Conservation (phyloP, 495 filamentous ascomycete genomes). For the Neurospora tetraspora region DNA sequence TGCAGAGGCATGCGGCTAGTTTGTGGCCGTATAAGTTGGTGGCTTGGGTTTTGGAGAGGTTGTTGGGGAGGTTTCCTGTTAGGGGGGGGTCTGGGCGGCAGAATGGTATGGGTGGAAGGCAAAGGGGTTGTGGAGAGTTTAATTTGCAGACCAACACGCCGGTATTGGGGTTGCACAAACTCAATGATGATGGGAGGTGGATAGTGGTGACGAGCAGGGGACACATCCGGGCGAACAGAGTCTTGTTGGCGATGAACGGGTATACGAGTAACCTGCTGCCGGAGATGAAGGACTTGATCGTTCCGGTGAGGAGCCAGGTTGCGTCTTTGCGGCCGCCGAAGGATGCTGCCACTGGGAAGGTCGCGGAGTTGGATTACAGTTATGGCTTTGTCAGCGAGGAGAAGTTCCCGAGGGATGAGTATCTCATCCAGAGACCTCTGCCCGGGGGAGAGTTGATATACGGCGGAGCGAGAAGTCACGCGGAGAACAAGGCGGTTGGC, state of each 20-base stretch:
- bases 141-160: constrained; percentile 69
- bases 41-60: constrained; percentile 48
- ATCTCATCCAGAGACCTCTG: constrained; percentile 59
- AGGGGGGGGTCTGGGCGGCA: neutral
- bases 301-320: constrained; percentile 68
- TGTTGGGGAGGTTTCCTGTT: constrained; percentile 26
- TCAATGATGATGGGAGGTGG: constrained; percentile 25
- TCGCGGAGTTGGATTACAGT: constrained; percentile 31
- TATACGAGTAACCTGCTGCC: constrained; percentile 68
- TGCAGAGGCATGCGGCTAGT: constrained; percentile 36
- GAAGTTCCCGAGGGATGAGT: constrained; percentile 45
- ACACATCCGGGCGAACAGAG: constrained; percentile 41
- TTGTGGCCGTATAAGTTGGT: constrained; percentile 80
- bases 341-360: neutral
- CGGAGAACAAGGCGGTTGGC: constrained; percentile 38
- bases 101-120: neutral
- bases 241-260: constrained; percentile 72
- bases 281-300: constrained; percentile 55
- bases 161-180: constrained; percentile 28
- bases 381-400: constrained; percentile 50
- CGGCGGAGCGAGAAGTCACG: constrained; percentile 30
- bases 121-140: constrained; percentile 23
- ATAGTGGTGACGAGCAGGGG: constrained; percentile 55
- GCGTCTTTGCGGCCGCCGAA: constrained; percentile 49
- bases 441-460: constrained; percentile 49